Conservation (phyloP, 768 basidiomycete genomes). For the Termitomyces sp. region DNA sequence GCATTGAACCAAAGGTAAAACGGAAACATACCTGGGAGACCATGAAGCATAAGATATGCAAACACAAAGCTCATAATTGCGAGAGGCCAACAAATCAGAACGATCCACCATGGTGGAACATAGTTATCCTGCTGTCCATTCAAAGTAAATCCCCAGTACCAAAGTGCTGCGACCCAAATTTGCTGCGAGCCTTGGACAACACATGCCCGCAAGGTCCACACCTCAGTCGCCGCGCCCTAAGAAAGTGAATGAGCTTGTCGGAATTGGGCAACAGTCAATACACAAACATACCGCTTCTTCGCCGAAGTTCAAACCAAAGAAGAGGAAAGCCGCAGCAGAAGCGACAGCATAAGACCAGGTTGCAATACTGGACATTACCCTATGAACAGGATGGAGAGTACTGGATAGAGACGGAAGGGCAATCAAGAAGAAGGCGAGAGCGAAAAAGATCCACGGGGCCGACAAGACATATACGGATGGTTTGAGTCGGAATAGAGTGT, state of each 20-base stretch:
- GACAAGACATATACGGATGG: slow-evolving; percentile 87
- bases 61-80: slow-evolving; percentile 71
- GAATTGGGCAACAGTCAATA: neutral
- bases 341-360: slow-evolving; percentile 91
- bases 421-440: slow-evolving; percentile 86
- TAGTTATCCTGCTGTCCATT: slow-evolving; percentile 48
- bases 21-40: slow-evolving; percentile 65
- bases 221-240: slow-evolving; percentile 89
- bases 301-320: slow-evolving; percentile 95
- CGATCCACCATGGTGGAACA: slow-evolving; percentile 81
- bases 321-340: slow-evolving; percentile 89
- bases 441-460: slow-evolving; percentile 89
- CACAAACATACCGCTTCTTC: slow-evolving; percentile 77
- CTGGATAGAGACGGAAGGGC: slow-evolving; percentile 74
- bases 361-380: slow-evolving; percentile 67
- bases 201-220: slow-evolving; percentile 89
- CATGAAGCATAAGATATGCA: slow-evolving; percentile 79
- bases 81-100: slow-evolving; percentile 77
- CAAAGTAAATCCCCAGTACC: slow-evolving; percentile 92
- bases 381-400: slow-evolving; percentile 55
- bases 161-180: slow-evolving; percentile 91
- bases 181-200: slow-evolving; percentile 94
- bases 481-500: slow-evolving; percentile 80
- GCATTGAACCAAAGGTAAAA: neutral
- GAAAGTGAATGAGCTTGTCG: slow-evolving; percentile 3